Evolutionary conservation across 2,329 filamentous ascomycete species (phyloP), one percentile per base, ranked within the genome.

Genomic region (Pyricularia sp.): DNA sequence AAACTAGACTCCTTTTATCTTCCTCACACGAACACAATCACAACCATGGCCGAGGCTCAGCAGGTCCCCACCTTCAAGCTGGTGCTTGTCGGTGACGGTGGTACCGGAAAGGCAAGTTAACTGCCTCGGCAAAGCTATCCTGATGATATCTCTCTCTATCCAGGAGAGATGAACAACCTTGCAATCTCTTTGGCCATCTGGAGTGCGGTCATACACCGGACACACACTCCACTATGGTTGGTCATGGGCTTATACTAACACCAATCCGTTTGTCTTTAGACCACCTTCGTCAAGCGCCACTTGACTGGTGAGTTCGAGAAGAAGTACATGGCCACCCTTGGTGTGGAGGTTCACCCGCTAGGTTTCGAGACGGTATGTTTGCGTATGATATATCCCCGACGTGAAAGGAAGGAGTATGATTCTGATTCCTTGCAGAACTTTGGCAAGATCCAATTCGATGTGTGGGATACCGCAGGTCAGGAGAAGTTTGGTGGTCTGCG

Each of bases 281-380:
- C 95, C 81, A 99, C 95, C 80, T 99, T 99, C 84, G 95, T 99
- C 88, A 99, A 99, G 91, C 95, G 95, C 80, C 95, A 99, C 85
- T 89, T 98, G 89, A 99, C 95, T 80, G 95, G 95, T 82, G 95
- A 99, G 83, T 99, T 99, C 81, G 95, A 99, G 86, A 99, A 99
- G 92, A 99, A 98, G 87, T 99, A 99, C 86, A 98, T 99, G 82
- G 95, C 95, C 78, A 99, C 95, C 71, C 92, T 99, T 74, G 95
- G 95, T 91, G 95, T 99, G 81, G 95, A 99, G 83, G 95, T 99
- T 75, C 95, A 99, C 87, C 95, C 95, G 81, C 92, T 99, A 74
- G 92, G 90, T 78, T 99, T 99, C 90, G 93, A 90, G 78, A 98
- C 94, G 81, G 94, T 98, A 93, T 85, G 93, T 86, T 74, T 73